A percentile compares a stretch with the other conserved stretches of the same genome.
phyloP scores from a whole-genome alignment of 1,284 basidiomycete genomes.

The Kalmanozyma brasiliensis region DNA sequence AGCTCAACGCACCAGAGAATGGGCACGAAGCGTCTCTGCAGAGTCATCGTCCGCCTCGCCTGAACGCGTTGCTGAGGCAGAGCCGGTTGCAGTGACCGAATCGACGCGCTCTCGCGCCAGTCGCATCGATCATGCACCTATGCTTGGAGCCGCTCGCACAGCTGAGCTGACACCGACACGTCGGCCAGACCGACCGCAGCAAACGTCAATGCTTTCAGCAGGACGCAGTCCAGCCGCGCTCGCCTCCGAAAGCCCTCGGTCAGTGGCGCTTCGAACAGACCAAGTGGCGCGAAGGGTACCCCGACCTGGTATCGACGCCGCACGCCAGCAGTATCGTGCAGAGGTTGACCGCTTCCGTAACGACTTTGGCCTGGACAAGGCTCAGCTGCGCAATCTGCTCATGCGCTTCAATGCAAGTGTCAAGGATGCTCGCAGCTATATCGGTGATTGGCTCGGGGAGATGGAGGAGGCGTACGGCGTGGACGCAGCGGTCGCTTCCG shows the following conservation, averaged over 20 bases:
- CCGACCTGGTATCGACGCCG: conserved; percentile 15
- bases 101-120: conserved; percentile 22
- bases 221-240: neutral
- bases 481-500: conserved; percentile 24
- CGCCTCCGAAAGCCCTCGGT: neutral
- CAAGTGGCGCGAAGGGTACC: neutral
- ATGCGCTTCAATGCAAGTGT: conserved; percentile 20
- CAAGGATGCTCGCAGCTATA: conserved; percentile 18
- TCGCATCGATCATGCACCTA: conserved; percentile 15
- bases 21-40: conserved; percentile 30
- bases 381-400: conserved; percentile 10
- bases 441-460: conserved; percentile 18
- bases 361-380: conserved; percentile 22
- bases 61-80: neutral
- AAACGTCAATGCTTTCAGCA: neutral
- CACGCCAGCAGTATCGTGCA: conserved; percentile 23
- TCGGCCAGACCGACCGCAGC: neutral
- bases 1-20: conserved; percentile 9
- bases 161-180: conserved; percentile 12
- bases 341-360: conserved; percentile 17
- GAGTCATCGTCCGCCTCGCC: conserved; percentile 14
- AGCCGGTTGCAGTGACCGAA: conserved; percentile 7
- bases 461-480: conserved; percentile 21
- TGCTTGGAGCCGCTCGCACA: neutral
- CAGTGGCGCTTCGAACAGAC: neutral